Evolutionary conservation across 2,329 filamentous ascomycete species (phyloP), one percentile per base, ranked within the genome.

Genomic region (Blastomyces emzantsi): DNA sequence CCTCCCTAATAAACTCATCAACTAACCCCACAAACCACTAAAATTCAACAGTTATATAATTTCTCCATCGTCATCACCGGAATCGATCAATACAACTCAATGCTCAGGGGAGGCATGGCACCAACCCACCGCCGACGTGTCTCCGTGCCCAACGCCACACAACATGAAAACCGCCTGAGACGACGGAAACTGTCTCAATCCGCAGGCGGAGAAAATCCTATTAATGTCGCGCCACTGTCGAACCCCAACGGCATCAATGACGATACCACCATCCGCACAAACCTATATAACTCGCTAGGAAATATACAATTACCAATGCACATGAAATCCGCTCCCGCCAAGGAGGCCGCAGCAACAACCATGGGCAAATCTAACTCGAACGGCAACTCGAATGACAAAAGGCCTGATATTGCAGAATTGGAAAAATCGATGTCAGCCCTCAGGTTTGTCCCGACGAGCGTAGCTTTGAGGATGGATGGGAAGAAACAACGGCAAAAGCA

Each of bases 1-100:
- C 3, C 51, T 56, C 15, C 13, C 62, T 25, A 22, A 39, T 28
- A 54, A 36, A 55, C n/a, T 6, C n/a, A 28, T 19, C 39, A n/a
- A 28, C 28, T 60, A 39, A 61, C 8, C 6, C 41, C 33, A 7
- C 8, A 61, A 28, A 9, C 33, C 19, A 33, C 22, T 19, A 45
- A 25, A 28, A 47, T 54, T 9, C 22, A 56, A 1, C 70, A 81
- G 77, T 89, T 90, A 70, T 96, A 92, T 77, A 93, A 95, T 75
- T 96, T 95, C 70, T 85, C 86, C 60, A 85, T 97, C 61, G 88
- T 95, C 2, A 90, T 92, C 68, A 86, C 90, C 66, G 94, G 94
- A n/a, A 90, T 97, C 65, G 93, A 97, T 71, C 88, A 88, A 58
- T 85, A 90, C 61, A 86, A 82, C 54, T 96, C 91, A 22, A 85